Base-by-base conservation (phyloP, 306 rosid species). In the Quercus alba region DNA sequence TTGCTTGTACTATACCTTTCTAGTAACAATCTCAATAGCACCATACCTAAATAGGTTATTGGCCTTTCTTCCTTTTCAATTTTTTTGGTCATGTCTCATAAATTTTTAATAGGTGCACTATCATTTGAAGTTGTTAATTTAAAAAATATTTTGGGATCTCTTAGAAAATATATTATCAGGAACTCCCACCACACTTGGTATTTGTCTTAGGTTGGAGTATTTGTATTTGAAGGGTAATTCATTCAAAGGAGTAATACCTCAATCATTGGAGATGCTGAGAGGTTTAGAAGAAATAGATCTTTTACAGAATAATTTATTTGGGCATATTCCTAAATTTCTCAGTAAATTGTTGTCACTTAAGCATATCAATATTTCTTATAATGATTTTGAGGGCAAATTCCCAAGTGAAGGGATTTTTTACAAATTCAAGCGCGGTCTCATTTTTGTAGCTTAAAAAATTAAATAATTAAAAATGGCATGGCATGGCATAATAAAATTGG, bases 171-270 rank as follows among this genome's bases (percentile, higher is more conserved):
- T 76, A 44, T 76, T 88, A 19, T 78, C 78, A 0, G 83, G 89
- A 20, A 78, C 85, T 54, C 91, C 87, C 15, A 78, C 77, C 46
- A 69, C 84, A 19, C 51, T 88, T 14, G 87, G 91, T 0, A 73
- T 71, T 3, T 81, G 87, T 23, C n/a, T 12, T 75, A 81, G 86
- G 75, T 85, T 88, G 63, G 84, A 72, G 12, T 17, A 6, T 38
- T 38, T 85, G 14, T 49, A 73, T 64, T 61, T 88, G 87, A 78
- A 83, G 64, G 85, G 73, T 2, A 88, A 88, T 72, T 51, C 73
- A 49, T 81, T 88, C n/a, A 56, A 75, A 64, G 84, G 91, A 62
- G 74, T 18, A 61, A 83, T 88, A 61, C 84, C 89, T 73, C 72
- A 55, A 52, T 66, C 74, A 80, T n/a, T 85, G 6, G 26, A 76